These are phyloP conservation scores for Dalbergia cochinchinensis DNA, from an alignment of 306 rosid genomes.

Conservation along the genomic window DNA sequence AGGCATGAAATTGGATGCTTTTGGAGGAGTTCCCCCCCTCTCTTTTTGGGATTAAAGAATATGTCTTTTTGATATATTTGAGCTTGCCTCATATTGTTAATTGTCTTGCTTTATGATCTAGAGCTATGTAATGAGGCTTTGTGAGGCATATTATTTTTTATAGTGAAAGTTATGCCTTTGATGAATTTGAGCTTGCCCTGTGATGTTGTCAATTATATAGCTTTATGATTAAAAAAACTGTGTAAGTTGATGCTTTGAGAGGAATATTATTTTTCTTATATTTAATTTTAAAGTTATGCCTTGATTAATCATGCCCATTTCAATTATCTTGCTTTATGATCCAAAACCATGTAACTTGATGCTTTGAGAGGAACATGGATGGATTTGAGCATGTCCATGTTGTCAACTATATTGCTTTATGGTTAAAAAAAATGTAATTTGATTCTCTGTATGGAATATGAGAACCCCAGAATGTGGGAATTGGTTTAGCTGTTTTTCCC, in stretches of 20 bases:
- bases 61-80: not conserved
- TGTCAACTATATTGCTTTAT: not conserved
- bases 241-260: not conserved
- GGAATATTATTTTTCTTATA: too few species aligned
- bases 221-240: not conserved
- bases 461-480: not conserved
- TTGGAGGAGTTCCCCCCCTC: too few species aligned
- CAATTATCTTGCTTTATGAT: not conserved
- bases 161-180: not conserved
- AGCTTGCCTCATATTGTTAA: not conserved
- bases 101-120: not conserved
- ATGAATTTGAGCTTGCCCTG: conserved; percentile 31
- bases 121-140: not conserved
- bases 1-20: too few species aligned
- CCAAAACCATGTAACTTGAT: not conserved
- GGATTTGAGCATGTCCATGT: conserved; percentile 29
- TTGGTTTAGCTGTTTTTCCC: not conserved
- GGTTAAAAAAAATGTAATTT: not conserved
- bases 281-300: too few species aligned
- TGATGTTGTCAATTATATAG: not conserved
- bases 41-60: too few species aligned
- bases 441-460: not conserved
- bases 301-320: conserved; percentile 34
- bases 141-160: not conserved
- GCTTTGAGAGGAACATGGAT: not conserved